phyloP scores from a whole-genome alignment of 495 filamentous ascomycete genomes.

The Hyphodiscus hymeniophilus region DNA sequence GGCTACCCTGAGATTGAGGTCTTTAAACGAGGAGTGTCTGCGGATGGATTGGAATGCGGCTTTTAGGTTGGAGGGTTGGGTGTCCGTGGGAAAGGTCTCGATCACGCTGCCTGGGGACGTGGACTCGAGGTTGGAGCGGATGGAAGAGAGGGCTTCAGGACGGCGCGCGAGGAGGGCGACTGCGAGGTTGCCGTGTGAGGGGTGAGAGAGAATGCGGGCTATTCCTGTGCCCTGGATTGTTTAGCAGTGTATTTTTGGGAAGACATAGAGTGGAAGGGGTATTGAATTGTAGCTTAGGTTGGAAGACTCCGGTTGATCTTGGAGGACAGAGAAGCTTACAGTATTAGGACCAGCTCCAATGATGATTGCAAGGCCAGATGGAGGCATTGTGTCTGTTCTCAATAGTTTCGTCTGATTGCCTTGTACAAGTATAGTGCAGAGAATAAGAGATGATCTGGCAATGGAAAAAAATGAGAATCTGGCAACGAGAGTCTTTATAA shows the following conservation, averaged over 20 bases:
- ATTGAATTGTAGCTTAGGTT: neutral
- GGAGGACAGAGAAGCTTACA: constrained; percentile 15
- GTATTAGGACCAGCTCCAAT: constrained; percentile 36
- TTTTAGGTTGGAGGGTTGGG: constrained; percentile 26
- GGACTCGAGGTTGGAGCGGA: constrained; percentile 26
- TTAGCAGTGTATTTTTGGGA: constrained; percentile 1
- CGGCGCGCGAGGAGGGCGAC: constrained; percentile 39
- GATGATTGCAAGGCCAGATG: constrained; percentile 35
- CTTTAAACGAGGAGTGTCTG: constrained; percentile 30
- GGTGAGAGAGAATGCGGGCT: constrained; percentile 37
- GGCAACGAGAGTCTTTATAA: too few species aligned
- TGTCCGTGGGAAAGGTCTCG: constrained; percentile 18
- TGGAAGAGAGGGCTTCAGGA: constrained; percentile 29
- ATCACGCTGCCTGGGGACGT: constrained; percentile 41
- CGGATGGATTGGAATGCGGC: constrained; percentile 34
- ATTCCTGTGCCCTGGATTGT: constrained; percentile 35
- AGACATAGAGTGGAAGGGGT: neutral
- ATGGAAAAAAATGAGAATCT: too few species aligned
- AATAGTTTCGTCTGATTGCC: too few species aligned
- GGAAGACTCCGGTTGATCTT: neutral
- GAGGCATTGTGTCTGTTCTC: constrained; percentile 26
- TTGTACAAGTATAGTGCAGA: too few species aligned
- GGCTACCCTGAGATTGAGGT: constrained; percentile 33
- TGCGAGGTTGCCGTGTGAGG: constrained; percentile 38
- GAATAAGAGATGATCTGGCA: too few species aligned